phyloP scores from a whole-genome alignment of 441 rosid species.

The Corymbia citriodora region DNA sequence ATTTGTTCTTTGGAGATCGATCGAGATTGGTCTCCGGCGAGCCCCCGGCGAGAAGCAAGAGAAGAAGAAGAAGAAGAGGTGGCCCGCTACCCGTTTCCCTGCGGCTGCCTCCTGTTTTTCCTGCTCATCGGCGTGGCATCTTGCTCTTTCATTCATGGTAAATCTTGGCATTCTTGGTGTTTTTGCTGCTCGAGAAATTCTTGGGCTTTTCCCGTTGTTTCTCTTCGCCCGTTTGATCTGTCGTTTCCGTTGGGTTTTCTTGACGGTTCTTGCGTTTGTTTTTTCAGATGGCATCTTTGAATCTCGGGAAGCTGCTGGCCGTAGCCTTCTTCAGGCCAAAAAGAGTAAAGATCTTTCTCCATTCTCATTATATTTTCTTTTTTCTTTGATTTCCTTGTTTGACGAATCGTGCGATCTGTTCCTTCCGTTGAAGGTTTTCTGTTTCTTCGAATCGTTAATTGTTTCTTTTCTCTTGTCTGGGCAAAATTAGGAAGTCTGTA shows the following conservation, averaged over 20 bases:
- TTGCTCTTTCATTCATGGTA: neutral
- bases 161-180: neutral
- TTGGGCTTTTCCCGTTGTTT: neutral
- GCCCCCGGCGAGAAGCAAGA: neutral
- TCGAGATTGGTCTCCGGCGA: neutral
- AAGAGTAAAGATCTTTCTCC: slow-evolving; percentile 15
- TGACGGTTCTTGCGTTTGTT: neutral
- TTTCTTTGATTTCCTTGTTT: neutral
- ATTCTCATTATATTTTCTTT: neutral
- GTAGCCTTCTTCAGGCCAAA: slow-evolving; percentile 56
- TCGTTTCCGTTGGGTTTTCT: neutral
- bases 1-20: neutral
- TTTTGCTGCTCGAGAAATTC: neutral
- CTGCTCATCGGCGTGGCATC: neutral
- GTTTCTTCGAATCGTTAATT: neutral
- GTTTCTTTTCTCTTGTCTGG: neutral
- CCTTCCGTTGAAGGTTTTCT: neutral
- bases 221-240: neutral
- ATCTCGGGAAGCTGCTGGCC: slow-evolving; percentile 26
- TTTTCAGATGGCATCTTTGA: slow-evolving; percentile 43
- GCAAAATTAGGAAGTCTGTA: neutral
- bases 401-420: neutral
- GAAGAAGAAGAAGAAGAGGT: neutral
- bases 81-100: neutral
- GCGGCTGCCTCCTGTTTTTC: neutral